Conservation (phyloP, 306 rosid genomes). For the Cajanus cajan region DNA sequence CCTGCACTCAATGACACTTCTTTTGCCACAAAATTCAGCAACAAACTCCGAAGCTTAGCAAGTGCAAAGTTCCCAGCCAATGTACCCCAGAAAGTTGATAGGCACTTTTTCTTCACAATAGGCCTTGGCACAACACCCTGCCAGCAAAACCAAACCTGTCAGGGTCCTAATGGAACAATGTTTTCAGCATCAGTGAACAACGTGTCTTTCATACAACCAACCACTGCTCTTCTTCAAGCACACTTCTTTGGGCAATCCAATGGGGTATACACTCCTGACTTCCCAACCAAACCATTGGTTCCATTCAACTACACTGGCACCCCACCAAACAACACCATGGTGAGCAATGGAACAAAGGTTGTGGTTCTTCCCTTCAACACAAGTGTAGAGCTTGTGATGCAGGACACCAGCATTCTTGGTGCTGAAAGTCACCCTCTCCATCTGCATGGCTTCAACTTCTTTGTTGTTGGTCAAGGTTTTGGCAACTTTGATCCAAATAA, state of each 20-base stretch:
- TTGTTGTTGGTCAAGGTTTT: slow-evolving; percentile 69
- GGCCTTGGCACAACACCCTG: slow-evolving; percentile 69
- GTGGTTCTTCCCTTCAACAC: slow-evolving; percentile 57
- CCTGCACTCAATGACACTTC: slow-evolving; percentile 69
- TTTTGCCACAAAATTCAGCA: slow-evolving; percentile 49
- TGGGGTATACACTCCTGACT: slow-evolving; percentile 42
- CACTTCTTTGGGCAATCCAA: slow-evolving; percentile 51
- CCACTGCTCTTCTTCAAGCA: slow-evolving; percentile 60
- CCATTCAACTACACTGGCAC: slow-evolving; percentile 59
- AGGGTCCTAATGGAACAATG: slow-evolving; percentile 70
- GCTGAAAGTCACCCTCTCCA: slow-evolving; percentile 71
- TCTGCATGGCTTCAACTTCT: slow-evolving; percentile 72
- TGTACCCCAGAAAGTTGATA: slow-evolving; percentile 57
- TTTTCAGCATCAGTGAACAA: slow-evolving; percentile 68
- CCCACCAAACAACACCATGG: slow-evolving; percentile 62
- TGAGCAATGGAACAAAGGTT: slow-evolving; percentile 59
- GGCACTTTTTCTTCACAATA: slow-evolving; percentile 57
- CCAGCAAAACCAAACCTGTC: slow-evolving; percentile 47
- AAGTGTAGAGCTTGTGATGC: slow-evolving; percentile 60
- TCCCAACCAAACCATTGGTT: slow-evolving; percentile 44
- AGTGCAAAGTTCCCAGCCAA: slow-evolving; percentile 54
- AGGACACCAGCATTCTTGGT: slow-evolving; percentile 63
- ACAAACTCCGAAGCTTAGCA: slow-evolving; percentile 54
- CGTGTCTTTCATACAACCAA: slow-evolving; percentile 49
- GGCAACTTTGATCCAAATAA: slow-evolving; percentile 55